These are phyloP conservation scores for Phytophthora syringae DNA, from an alignment of 352 stramenopile species.

Conservation along the genomic window DNA sequence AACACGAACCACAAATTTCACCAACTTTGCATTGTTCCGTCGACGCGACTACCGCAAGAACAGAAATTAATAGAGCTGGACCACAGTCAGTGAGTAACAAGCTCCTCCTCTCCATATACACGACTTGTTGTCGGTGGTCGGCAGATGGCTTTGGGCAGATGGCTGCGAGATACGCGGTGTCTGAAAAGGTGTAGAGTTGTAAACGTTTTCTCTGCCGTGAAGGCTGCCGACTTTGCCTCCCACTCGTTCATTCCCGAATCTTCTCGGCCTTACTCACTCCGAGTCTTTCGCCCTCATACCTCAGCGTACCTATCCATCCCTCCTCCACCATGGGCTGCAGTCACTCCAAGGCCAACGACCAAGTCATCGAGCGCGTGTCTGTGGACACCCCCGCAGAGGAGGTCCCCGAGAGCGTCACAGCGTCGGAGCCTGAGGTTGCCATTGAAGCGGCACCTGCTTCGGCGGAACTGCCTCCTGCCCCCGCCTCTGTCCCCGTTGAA, in stretches of 20 bases:
- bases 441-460: constrained; percentile 14
- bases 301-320: no score
- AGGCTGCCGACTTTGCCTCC: constrained; percentile 19
- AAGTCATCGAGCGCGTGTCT: constrained; percentile 44
- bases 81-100: constrained; percentile 24
- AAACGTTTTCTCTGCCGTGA: constrained; percentile 27
- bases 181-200: no score
- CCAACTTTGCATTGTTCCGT: not conserved
- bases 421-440: not conserved
- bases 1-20: constrained; percentile 4
- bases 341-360: constrained; percentile 63
- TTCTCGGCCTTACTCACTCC: constrained; percentile 22
- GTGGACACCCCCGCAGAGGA: constrained; percentile 18
- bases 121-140: not conserved
- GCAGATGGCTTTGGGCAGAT: constrained; percentile 27
- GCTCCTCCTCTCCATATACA: not conserved
- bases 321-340: constrained; percentile 61
- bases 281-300: constrained; percentile 8
- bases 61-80: no score
- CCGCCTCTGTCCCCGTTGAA: constrained; percentile 15
- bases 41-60: not conserved
- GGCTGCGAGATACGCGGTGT: constrained; percentile 18
- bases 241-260: constrained; percentile 38
- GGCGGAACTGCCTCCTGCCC: constrained; percentile 17
- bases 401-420: constrained; percentile 18